A percentile compares a stretch with the other conserved stretches of the same genome.
These are phyloP conservation scores for Colletotrichum sp. DNA, from an alignment of 2,329 filamentous ascomycete genomes.

Conservation along the genomic window DNA sequence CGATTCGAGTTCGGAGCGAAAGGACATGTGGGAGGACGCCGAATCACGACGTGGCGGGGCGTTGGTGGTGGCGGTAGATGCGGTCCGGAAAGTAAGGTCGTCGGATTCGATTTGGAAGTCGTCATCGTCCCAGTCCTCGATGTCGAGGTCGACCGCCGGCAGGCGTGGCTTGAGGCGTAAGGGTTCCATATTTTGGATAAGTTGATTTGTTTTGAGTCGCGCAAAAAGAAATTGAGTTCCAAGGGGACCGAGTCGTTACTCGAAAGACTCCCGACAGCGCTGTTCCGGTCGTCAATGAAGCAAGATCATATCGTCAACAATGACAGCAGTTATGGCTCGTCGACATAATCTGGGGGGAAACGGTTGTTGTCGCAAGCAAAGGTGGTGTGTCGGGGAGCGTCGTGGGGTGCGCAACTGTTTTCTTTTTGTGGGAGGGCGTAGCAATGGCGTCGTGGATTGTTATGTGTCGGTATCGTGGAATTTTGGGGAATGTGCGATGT, in stretches of 20 bases:
- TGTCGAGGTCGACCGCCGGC: conserved; percentile 58
- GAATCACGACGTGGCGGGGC: conserved; percentile 71
- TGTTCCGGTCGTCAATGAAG: conserved; percentile 21
- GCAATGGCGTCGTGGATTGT: conserved; percentile 16
- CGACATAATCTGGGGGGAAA: conserved; percentile 21
- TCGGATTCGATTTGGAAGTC: conserved; percentile 75
- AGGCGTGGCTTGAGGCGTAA: conserved; percentile 58
- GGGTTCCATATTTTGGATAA: conserved; percentile 53
- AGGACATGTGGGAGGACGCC: conserved; percentile 80
- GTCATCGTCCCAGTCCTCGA: conserved; percentile 84
- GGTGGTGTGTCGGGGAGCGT: background rate
- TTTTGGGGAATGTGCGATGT: conserved; percentile 19
- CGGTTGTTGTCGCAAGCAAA: conserved; percentile 1
- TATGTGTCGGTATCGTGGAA: conserved; percentile 18
- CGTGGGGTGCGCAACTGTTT: background rate
- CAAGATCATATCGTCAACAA: conserved; percentile 28
- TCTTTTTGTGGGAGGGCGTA: conserved; percentile 4
- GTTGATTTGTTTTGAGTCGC: background rate
- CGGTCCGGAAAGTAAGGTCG: conserved; percentile 64
- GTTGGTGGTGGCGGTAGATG: conserved; percentile 47
- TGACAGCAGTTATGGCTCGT: conserved; percentile 10
- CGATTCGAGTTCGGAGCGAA: conserved; percentile 83
- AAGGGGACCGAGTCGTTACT: background rate
- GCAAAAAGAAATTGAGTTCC: conserved; percentile 3
- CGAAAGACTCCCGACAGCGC: conserved; percentile 18